Base-by-base conservation (phyloP, 2,329 filamentous ascomycete genomes). In the Blastomyces silverae region DNA sequence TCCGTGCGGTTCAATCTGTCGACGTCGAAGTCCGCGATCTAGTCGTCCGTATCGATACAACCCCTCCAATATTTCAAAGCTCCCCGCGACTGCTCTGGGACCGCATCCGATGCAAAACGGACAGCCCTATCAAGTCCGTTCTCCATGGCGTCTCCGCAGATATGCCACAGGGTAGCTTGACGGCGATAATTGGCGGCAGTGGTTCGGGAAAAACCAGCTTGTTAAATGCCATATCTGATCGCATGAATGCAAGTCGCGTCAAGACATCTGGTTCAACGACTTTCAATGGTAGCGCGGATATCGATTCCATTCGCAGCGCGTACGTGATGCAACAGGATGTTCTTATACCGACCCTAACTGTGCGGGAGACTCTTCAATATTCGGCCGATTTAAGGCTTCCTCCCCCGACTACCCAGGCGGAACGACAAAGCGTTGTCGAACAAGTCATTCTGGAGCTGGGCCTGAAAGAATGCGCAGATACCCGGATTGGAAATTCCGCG, bases 371-470 rank as follows among this genome's bases (percentile, higher is more conserved):
- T 0, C 76, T 92, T 28, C 83, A 79, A 64, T 92, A 91, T 73
- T 86, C 89, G 1, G 89, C 89, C 1, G 85, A 90, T 70, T 76
- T 92, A 64, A 83, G 89, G 34, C 78, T 92, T 0, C 87, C 89
- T 0, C 80, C 87, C 0, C 82, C 85, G 0, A 85, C 85, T 0
- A 85, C 83, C 0, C 75, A 80, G 13, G 79, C 82, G 34, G 85
- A 91, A 67, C 82, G 87, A 34, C 78, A 77, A 39, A 80, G 77
- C 13, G 83, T 91, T 17, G 89, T 92, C 1, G 88, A 92, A 67
- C 87, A 90, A 69, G 89, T 92, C 28, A 91, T 92, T 56, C 77
- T 89, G 10, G 89, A 92, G 70, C 77, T 92, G 2, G 88, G 89
- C 0, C 74, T 92, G 52, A 91, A 91, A 73, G 89, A 92, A 68